phyloP scores from a whole-genome alignment of 257 asterid species.

The Hygrophila difformis region DNA sequence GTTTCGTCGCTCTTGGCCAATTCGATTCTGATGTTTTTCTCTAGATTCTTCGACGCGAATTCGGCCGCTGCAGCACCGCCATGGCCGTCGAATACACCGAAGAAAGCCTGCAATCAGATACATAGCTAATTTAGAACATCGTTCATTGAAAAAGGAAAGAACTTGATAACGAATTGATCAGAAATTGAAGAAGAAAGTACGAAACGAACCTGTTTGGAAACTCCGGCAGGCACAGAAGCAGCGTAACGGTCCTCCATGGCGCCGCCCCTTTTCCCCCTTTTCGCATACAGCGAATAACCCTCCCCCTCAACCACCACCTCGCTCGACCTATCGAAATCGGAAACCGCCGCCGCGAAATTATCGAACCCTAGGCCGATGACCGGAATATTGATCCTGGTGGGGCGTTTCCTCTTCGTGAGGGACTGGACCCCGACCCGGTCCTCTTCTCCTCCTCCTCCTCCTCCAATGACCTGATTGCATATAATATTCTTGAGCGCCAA shows the following conservation, averaged over 20 bases:
- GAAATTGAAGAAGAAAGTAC: too few species aligned
- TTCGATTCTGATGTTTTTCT: constrained; percentile 34
- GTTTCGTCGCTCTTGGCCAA: constrained; percentile 31
- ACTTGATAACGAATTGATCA: not conserved
- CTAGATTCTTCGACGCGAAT: constrained; percentile 49
- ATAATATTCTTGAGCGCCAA: constrained; percentile 15
- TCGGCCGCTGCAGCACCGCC: constrained; percentile 72
- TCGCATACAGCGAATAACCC: constrained; percentile 34
- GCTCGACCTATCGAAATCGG: constrained; percentile 16
- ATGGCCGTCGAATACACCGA: constrained; percentile 79
- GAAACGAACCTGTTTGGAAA: constrained; percentile 31
- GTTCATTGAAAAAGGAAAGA: not conserved
- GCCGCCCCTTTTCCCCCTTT: constrained; percentile 39
- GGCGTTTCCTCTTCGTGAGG: constrained; percentile 41
- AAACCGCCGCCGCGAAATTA: not conserved
- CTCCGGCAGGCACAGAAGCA: constrained; percentile 24
- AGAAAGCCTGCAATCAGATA: constrained; percentile 59
- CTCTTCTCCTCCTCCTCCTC: constrained; percentile 7
- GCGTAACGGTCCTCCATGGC: constrained; percentile 48
- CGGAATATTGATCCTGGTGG: constrained; percentile 33
- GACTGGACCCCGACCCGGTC: constrained; percentile 6
- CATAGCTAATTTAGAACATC: too few species aligned
- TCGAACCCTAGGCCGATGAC: constrained; percentile 19
- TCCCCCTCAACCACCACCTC: constrained; percentile 45
- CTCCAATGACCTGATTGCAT: constrained; percentile 11